phyloP scores from a whole-genome alignment of 2,329 filamentous ascomycete genomes.

The Fusarium secorum region DNA sequence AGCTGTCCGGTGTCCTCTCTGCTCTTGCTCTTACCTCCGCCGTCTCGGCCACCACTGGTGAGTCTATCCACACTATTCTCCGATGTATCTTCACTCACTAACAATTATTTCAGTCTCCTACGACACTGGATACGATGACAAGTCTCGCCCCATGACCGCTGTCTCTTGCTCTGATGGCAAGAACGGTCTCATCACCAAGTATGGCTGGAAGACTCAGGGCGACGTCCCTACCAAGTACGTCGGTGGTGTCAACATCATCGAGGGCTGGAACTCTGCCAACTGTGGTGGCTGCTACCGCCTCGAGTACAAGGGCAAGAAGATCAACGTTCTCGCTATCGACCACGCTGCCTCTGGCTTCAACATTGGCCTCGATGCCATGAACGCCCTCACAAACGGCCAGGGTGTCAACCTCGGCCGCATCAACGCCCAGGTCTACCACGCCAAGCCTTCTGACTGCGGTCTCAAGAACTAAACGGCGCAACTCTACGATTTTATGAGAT shows the following conservation, averaged over 20 bases:
- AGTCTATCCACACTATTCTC: neutral
- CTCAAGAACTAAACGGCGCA: conserved; percentile 40
- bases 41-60: conserved; percentile 49
- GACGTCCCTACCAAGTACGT: conserved; percentile 61
- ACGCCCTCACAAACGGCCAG: conserved; percentile 62
- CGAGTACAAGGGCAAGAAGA: conserved; percentile 57
- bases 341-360: conserved; percentile 60
- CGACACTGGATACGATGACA: conserved; percentile 74
- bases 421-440: conserved; percentile 57
- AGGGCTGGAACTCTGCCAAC: conserved; percentile 62
- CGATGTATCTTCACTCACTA: conserved; percentile 1
- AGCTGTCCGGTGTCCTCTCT: conserved; percentile 51
- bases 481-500: conserved; percentile 24
- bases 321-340: conserved; percentile 66
- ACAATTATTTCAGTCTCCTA: conserved; percentile 64
- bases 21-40: conserved; percentile 50
- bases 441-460: conserved; percentile 55
- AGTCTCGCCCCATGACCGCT: conserved; percentile 58
- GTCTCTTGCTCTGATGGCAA: conserved; percentile 73
- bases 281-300: conserved; percentile 69
- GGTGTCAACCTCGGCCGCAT: conserved; percentile 60
- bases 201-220: conserved; percentile 65
- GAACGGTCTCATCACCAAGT: conserved; percentile 71
- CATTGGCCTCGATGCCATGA: conserved; percentile 64
- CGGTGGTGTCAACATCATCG: conserved; percentile 61